These are phyloP conservation scores for Hyaloraphidium curvatum DNA, from an alignment of 192 early-diverging fungal species.

Conservation along the genomic window DNA sequence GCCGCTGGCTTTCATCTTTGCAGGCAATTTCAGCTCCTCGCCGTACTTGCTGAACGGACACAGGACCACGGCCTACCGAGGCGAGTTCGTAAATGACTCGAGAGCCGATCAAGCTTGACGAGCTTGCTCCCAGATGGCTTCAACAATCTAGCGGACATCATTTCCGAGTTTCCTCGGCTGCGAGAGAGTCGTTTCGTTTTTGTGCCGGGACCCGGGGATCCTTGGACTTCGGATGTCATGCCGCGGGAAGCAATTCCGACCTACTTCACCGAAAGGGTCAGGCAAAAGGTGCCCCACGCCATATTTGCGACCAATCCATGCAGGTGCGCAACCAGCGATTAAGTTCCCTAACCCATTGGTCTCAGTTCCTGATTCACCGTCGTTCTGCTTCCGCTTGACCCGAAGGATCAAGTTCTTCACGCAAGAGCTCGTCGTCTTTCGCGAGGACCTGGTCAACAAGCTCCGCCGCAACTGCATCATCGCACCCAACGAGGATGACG, in stretches of 20 bases:
- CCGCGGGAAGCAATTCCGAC: slow-evolving; percentile 58
- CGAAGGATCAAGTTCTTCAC: slow-evolving; percentile 68
- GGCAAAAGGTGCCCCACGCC: slow-evolving; percentile 30
- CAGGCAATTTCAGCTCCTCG: slow-evolving; percentile 67
- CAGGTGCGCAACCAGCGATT: slow-evolving; percentile 18
- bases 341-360: too few relatives aligned
- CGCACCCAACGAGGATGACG: slow-evolving; percentile 21
- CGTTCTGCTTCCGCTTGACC: slow-evolving; percentile 5
- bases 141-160: slow-evolving; percentile 37
- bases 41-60: slow-evolving; percentile 42
- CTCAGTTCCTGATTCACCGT: too few relatives aligned
- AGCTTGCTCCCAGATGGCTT: slow-evolving; percentile 17
- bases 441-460: slow-evolving; percentile 62
- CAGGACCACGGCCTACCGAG: slow-evolving; percentile 41
- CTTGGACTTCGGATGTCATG: slow-evolving; percentile 46
- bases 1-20: slow-evolving; percentile 69
- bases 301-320: slow-evolving; percentile 72
- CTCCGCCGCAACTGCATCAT: slow-evolving; percentile 57
- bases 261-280: slow-evolving; percentile 40
- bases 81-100: too few relatives aligned
- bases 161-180: slow-evolving; percentile 40
- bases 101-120: too few relatives aligned
- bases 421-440: slow-evolving; percentile 77
- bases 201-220: slow-evolving; percentile 76
- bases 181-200: slow-evolving; percentile 60